Percentiles rank a stretch among this genome's conserved stretches.
phyloP scores from a whole-genome alignment of 495 filamentous ascomycete genomes.

The Cercophora scortea region DNA sequence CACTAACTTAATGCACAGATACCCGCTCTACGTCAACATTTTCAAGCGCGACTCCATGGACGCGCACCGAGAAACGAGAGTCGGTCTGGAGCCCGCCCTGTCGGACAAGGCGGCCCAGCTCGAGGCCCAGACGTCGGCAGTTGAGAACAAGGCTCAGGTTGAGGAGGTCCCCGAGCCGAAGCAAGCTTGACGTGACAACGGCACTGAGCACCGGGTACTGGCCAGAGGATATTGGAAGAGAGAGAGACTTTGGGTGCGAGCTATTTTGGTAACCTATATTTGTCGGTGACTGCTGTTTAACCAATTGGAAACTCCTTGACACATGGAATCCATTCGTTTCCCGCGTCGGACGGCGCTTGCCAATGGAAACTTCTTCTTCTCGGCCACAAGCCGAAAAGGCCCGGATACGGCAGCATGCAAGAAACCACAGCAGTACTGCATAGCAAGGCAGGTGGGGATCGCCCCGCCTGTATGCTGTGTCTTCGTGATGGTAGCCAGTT shows the following conservation, averaged over 20 bases:
- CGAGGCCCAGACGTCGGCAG: constrained; percentile 7
- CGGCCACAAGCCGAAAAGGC: too few species aligned
- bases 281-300: not conserved
- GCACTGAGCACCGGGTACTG: too few species aligned
- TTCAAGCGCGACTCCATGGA: constrained; percentile 40
- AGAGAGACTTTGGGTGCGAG: not conserved
- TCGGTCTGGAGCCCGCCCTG: constrained; percentile 18
- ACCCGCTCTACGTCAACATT: constrained; percentile 41
- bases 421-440: too few species aligned
- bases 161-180: not conserved
- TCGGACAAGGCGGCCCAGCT: constrained; percentile 11
- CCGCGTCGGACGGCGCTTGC: too few species aligned
- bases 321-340: not conserved
- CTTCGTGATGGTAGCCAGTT: too few species aligned
- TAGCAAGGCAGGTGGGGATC: too few species aligned
- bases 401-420: too few species aligned
- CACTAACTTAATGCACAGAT: constrained; percentile 38
- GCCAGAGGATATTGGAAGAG: not conserved
- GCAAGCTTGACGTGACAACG: too few species aligned
- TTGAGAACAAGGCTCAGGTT: not conserved
- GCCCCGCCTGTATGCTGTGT: too few species aligned
- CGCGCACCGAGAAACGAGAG: constrained; percentile 33
- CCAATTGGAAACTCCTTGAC: not conserved
- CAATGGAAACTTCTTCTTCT: too few species aligned
- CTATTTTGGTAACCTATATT: not conserved